Evolutionary conservation across 345 rosid genomes (phyloP).

Genomic region (Arabis hirsuta): DNA sequence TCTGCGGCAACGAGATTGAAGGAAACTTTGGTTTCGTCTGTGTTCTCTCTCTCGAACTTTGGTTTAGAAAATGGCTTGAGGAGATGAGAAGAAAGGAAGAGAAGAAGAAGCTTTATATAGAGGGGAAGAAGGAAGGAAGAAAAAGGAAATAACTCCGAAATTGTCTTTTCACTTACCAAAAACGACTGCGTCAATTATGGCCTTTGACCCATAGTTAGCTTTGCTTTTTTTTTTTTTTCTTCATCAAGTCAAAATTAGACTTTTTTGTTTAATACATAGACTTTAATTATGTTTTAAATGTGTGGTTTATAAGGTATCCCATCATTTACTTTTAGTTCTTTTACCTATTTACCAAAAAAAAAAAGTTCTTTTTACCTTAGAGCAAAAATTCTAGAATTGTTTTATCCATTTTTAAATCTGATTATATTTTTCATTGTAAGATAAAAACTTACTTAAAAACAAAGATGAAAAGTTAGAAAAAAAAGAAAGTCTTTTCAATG

Average conservation of each 20-base stretch:
- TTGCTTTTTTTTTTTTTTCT: neutral
- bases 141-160: slow-evolving; percentile 25
- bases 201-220: slow-evolving; percentile 40
- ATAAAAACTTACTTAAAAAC: too few relatives aligned
- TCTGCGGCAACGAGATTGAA: slow-evolving; percentile 40
- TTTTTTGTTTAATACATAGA: neutral
- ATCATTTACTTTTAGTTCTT: too few relatives aligned
- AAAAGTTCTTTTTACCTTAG: too few relatives aligned
- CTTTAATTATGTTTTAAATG: neutral
- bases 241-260: neutral
- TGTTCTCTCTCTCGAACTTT: slow-evolving; percentile 32
- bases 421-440: too few relatives aligned
- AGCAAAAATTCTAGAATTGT: neutral
- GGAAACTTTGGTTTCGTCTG: slow-evolving; percentile 33
- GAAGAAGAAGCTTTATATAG: slow-evolving; percentile 37
- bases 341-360: too few relatives aligned
- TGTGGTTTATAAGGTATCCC: neutral
- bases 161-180: slow-evolving; percentile 34
- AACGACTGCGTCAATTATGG: slow-evolving; percentile 42
- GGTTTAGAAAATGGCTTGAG: slow-evolving; percentile 21
- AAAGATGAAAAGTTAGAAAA: too few relatives aligned
- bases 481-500: too few relatives aligned
- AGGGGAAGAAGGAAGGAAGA: neutral
- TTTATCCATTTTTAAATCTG: too few relatives aligned
- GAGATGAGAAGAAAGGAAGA: slow-evolving; percentile 28